A percentile compares a stretch with the other conserved stretches of the same genome.
These are phyloP conservation scores for Fraxinus cuspidata DNA, from an alignment of 257 asterid species.

Conservation along the genomic window DNA sequence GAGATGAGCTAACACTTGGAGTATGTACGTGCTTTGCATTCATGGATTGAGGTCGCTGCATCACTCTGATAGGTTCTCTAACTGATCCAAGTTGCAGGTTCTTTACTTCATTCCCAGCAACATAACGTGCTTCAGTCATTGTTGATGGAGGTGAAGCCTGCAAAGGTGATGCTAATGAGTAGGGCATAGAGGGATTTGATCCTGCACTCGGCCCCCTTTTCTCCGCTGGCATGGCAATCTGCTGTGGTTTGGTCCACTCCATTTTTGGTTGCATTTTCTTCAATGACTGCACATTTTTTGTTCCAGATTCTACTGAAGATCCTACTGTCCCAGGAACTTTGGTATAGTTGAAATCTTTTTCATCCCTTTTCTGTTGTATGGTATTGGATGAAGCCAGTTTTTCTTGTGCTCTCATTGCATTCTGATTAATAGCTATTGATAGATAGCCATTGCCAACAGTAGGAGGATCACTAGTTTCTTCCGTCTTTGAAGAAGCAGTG, in stretches of 20 bases:
- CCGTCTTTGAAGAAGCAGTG: slow-evolving; percentile 47
- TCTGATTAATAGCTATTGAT: slow-evolving; percentile 36
- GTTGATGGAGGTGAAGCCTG: slow-evolving; percentile 48
- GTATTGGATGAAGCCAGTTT: slow-evolving; percentile 34
- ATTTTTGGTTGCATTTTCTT: slow-evolving; percentile 48
- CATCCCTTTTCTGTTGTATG: slow-evolving; percentile 50
- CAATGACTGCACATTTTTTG: slow-evolving; percentile 41
- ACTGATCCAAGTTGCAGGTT: slow-evolving; percentile 63
- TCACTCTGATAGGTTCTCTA: slow-evolving; percentile 56
- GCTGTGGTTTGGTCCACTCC: slow-evolving; percentile 59
- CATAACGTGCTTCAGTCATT: slow-evolving; percentile 44
- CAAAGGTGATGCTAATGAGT: slow-evolving; percentile 44
- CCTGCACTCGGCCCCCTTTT: slow-evolving; percentile 45
- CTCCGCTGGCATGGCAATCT: slow-evolving; percentile 37
- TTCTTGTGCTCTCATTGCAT: slow-evolving; percentile 31
- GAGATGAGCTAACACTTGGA: slow-evolving; percentile 48
- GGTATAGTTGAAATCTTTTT: slow-evolving; percentile 50
- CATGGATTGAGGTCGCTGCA: slow-evolving; percentile 56
- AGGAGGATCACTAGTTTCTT: slow-evolving; percentile 52
- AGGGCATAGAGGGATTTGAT: slow-evolving; percentile 45
- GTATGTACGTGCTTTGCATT: slow-evolving; percentile 40
- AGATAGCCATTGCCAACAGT: slow-evolving; percentile 30
- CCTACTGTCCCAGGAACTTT: slow-evolving; percentile 42
- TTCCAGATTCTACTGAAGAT: slow-evolving; percentile 43
- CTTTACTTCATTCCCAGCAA: slow-evolving; percentile 56